A percentile compares a stretch with the other conserved stretches of the same genome.
phyloP scores from a whole-genome alignment of 2,329 filamentous ascomycete species.

The Aspergillus costaricaensis region DNA sequence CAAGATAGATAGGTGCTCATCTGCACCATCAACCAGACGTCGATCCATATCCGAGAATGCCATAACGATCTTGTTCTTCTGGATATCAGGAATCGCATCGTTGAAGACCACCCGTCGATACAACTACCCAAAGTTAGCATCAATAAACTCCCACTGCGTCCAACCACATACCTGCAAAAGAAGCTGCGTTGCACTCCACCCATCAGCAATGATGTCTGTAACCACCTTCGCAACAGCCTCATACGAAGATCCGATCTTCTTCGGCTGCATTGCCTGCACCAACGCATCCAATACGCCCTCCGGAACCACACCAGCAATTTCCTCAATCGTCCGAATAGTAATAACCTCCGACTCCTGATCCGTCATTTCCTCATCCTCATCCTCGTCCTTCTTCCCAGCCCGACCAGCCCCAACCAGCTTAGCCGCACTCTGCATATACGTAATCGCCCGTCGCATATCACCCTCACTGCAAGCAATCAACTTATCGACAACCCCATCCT shows the following conservation, averaged over 20 bases:
- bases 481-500: constrained; percentile 77
- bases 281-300: constrained; percentile 69
- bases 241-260: constrained; percentile 66
- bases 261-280: constrained; percentile 74
- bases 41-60: constrained; percentile 95
- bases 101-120: constrained; percentile 83
- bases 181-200: constrained; percentile 92
- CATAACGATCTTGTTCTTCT: constrained; percentile 87
- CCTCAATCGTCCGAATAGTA: constrained; percentile 79
- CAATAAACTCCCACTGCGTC: constrained; percentile 5
- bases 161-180: constrained; percentile 66
- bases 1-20: constrained; percentile 89
- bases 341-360: constrained; percentile 57
- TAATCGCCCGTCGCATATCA: constrained; percentile 94
- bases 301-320: constrained; percentile 95
- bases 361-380: constrained; percentile 63
- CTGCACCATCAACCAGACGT: constrained; percentile 87
- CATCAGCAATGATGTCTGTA: constrained; percentile 89
- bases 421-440: constrained; percentile 92
- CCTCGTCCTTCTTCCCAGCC: constrained; percentile 49
- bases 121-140: constrained; percentile 18
- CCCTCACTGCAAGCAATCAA: constrained; percentile 88
- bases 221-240: constrained; percentile 74
- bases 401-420: constrained; percentile 71
- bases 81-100: constrained; percentile 76